A percentile compares a stretch with the other conserved stretches of the same genome.
phyloP scores from a whole-genome alignment of 2,329 filamentous ascomycete genomes.

The Xylaria multiplex region DNA sequence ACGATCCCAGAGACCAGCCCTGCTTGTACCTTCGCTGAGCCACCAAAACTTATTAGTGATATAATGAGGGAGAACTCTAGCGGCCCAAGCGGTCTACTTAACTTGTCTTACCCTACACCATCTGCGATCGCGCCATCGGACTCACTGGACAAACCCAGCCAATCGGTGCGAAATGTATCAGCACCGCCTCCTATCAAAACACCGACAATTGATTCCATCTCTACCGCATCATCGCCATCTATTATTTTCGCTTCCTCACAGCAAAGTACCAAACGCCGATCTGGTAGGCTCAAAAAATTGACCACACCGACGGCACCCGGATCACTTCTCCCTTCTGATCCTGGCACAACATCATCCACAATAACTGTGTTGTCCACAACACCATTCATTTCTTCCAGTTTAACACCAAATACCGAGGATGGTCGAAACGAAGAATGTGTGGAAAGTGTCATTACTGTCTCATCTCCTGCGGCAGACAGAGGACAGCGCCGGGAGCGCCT shows the following conservation, averaged over 20 bases:
- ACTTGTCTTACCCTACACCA: slow-evolving; percentile 40
- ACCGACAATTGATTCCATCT: slow-evolving; percentile 15
- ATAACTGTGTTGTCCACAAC: slow-evolving; percentile 45
- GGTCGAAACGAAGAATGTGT: slow-evolving; percentile 17
- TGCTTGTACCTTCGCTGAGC: slow-evolving; percentile 39
- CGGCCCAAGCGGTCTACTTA: slow-evolving; percentile 34
- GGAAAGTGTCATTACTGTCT: slow-evolving; percentile 33
- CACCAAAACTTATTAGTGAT: slow-evolving; percentile 40
- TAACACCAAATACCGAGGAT: slow-evolving; percentile 44
- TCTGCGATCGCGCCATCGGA: slow-evolving; percentile 32
- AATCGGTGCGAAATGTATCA: slow-evolving; percentile 8
- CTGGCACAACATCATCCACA: slow-evolving; percentile 42
- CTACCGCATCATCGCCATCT: slow-evolving; percentile 40
- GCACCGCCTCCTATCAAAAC: not conserved
- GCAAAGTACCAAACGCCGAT: slow-evolving; percentile 37
- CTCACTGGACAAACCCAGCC: slow-evolving; percentile 10
- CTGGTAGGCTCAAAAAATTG: slow-evolving; percentile 34
- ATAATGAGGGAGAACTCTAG: slow-evolving; percentile 40
- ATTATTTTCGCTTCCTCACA: slow-evolving; percentile 44
- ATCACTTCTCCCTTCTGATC: slow-evolving; percentile 33
- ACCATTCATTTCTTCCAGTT: slow-evolving; percentile 43
- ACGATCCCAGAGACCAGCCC: slow-evolving; percentile 50
- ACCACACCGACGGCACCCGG: slow-evolving; percentile 38
- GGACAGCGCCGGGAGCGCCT: slow-evolving; percentile 44
- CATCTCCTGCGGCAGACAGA: slow-evolving; percentile 50